Base-by-base conservation (phyloP, 75 land plant genomes). In the Pinus tabuliformis region DNA sequence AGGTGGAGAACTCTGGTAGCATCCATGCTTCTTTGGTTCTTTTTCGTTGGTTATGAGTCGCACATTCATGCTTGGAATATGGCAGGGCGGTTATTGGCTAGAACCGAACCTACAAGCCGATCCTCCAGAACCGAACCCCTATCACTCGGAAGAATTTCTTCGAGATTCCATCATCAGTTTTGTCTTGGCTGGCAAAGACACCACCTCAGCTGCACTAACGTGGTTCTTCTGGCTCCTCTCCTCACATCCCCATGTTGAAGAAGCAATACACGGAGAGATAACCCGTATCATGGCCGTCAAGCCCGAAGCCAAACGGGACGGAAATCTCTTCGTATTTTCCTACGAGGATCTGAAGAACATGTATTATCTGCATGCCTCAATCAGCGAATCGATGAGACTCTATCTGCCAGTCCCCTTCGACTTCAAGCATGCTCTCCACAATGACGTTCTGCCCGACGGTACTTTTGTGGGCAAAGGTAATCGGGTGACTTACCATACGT, bases 101-200 rank as follows among this genome's bases (percentile, higher is more conserved):
- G n/a, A n/a, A n/a, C n/a, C n/a, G n/a, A 42, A 42, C 6, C 45
- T 0, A 42, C 45, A 42, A 42, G 45, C 45, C 45, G 45, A 42
- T 42, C 0, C 3, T 4, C 45, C 6, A 0, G 45, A 72, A 15
- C 15, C 24, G 73, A 21, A 24, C 57, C 9, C 64, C 60, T 42
- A 79, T 71, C 73, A 83, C 0, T 75, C 82, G 12, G 33, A 90
- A 13, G 13, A 21, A n/a, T 81, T 82, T 70, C 77, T 90, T n/a
- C 56, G 87, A 17, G 92, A 87, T 77, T 83, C 86, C n/a, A 76
- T 81, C 16, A 75, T 86, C 20, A 91, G 77, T 75, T 88, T 91
- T 80, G 36, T 88, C 70, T 65, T 91, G n/a, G 93, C 93, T 3
- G 91, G 93, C 1, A 82, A 91, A 12, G 93, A 91, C 74, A 84